Evolutionary conservation across 2,329 filamentous ascomycete genomes (phyloP), one percentile per base, ranked within the genome.

Genomic region (Rhinocladiella mackenziei): DNA sequence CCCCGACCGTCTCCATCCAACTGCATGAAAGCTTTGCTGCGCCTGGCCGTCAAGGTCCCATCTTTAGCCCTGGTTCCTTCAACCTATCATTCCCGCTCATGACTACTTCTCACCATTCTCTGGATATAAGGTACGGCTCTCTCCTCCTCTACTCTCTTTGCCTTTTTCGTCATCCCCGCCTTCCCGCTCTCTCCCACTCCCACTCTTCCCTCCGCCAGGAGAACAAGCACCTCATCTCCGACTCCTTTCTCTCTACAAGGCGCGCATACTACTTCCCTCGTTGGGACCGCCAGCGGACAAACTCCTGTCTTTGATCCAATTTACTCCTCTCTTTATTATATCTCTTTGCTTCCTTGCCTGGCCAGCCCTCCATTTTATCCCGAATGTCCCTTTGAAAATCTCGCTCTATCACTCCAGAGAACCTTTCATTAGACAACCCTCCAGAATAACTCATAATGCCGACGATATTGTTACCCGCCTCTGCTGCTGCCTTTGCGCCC

Each of bases 401-500:
- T 25, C 10, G 11, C 20, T 23, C 22, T 33, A 13, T 38, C 8
- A 19, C 15, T 33, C 20, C 34, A 43, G 28, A 15, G 30, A 43
- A 23, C n/a, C n/a, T n/a, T n/a, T n/a, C n/a, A n/a, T n/a, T 20
- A 37, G 33, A 36, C 34, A 22, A 29, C 13, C 25, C 20, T 23
- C 11, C 10, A 36, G 28, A 41, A 36, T 43, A 48, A 40, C 38
- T 49, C 65, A 75, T 65, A 65, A 97, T 97, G 92, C 89, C 89
- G 65, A 85, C 89, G 62, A 84, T 92, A 75, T 76, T 98, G 66
- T 75, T 98, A 60, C 92, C 92, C 58, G 91, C 91, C 53, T 97
- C 92, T 61, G 92, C 92, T 57, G 89, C 89, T 52, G 91, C 92
- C 62, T 98, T 97, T 74, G 91, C 91, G 60, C 91, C 91, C 58